Evolutionary conservation across 441 rosid species (phyloP).

Genomic region (Euphorbia schlechtendalii): DNA sequence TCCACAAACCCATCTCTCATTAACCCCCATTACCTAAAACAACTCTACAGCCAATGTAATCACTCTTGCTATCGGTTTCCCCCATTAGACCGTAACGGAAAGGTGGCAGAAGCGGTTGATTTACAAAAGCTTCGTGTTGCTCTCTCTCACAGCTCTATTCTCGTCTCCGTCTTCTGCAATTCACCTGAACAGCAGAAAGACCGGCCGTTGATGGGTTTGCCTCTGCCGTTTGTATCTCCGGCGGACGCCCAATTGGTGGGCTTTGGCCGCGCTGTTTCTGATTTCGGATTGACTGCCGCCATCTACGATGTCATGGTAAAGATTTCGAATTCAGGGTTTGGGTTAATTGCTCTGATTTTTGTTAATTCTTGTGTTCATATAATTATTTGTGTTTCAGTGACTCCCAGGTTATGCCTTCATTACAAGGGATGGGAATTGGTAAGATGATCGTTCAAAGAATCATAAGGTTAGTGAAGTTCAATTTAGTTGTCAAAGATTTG

Average conservation of each 20-base stretch:
- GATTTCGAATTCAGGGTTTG: no score
- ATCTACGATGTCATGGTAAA: conserved; percentile 70
- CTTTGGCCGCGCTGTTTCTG: conserved; percentile 86
- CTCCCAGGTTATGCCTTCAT: conserved; percentile 67
- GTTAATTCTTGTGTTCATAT: conserved; percentile 26
- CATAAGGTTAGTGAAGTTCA: conserved; percentile 41
- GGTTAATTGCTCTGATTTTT: not conserved
- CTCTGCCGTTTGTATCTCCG: conserved; percentile 34
- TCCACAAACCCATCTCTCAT: conserved; percentile 55
- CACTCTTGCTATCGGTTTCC: conserved; percentile 62
- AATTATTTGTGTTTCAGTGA: conserved; percentile 34
- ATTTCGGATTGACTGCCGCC: conserved; percentile 73
- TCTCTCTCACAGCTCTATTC: conserved; percentile 19
- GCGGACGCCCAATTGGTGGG: conserved; percentile 57
- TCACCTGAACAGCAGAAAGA: conserved; percentile 24
- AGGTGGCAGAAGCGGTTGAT: conserved; percentile 31
- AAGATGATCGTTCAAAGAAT: conserved; percentile 58
- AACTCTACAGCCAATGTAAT: conserved; percentile 48
- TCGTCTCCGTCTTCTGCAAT: conserved; percentile 65
- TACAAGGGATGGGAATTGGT: conserved; percentile 68
- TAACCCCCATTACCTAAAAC: conserved; percentile 34
- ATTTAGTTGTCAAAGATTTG: not conserved
- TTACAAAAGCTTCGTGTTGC: conserved; percentile 48
- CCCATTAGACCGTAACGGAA: conserved; percentile 18
- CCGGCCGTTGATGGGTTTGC: conserved; percentile 26